Base-by-base conservation (phyloP, 345 rosid genomes). In the Erucastrum elatum region DNA sequence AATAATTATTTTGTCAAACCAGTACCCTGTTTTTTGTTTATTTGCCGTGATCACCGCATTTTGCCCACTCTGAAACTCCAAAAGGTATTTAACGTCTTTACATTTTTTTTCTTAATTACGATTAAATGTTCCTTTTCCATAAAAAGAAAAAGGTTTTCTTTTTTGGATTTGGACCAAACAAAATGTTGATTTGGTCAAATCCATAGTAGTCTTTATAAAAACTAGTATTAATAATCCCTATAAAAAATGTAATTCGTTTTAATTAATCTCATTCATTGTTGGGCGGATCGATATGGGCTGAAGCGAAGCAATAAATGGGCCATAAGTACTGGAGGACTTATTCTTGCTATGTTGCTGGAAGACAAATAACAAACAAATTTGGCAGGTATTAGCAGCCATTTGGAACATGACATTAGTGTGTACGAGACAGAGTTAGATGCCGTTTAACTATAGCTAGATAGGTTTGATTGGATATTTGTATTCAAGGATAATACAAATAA, bases 11-110 rank as follows among this genome's bases (percentile, higher is more conserved):
- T 70, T 71, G 71, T 51, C 65, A 63, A 62, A 65, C 30, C 31
- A 39, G 16, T 26, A 70, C 31, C 62, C 76, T 51, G 33, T 65
- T 58, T 59, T 71, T 58, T 66, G 21, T 59, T 66, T 3, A 9
- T 60, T 41, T 64, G 77, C 78, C 82, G 70, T 73, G 55, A 79
- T 79, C 74, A 79, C 77, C 77, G 82, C 77, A 72, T 3, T 73
- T 66, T 67, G 5, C 64, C 77, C 34, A 73, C 64, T 78, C 73
- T 66, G 39, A 60, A 66, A 35, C 56, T 60, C 74, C 74, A 79
- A 79, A 79, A 73, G 74, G 74, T 59, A 31, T 10, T 31, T 31
- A 59, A 51, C 55, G 30, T 62, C 64, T 70, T 11, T 11, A 34
- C 49, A 63, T 64, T 71, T n/a, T 27, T 35, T 12, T 17, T 21